Base-by-base conservation (phyloP, 768 basidiomycete genomes). In the Mycena venus region DNA sequence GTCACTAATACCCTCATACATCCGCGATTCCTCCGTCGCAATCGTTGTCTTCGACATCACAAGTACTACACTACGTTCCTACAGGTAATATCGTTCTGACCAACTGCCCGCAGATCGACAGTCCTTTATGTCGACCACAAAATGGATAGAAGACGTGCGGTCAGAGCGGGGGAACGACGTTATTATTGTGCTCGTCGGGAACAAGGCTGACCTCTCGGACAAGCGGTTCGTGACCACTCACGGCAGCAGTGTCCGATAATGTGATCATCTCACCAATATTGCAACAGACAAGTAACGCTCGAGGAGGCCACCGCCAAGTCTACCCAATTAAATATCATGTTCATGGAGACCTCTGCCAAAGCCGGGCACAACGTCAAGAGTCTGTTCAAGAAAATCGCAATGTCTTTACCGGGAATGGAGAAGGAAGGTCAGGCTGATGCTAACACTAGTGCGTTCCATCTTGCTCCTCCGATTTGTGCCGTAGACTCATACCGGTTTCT, bases 1-100 rank as follows among this genome's bases (percentile, higher is more conserved):
- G 65, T 98, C 96, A 19, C 87, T 99, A 73, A 99, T 99, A 85
- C 98, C 98, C 25, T 97, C 96, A 25, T 99, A 99, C 85, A 99
- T 99, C 80, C 94, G 98, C 72, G 98, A 99, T 83, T 99, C 98
- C 21, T 97, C 96, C 40, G 98, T 99, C 31, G 98, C 98, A 17
- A 99, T 99, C 79, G 97, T 99, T 59, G 98, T 99, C 12, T 99
- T 96, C 83, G 98, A 99, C 83, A 99, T 99, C 78, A 99, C 98
- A 75, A 99, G 98, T 96, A 79, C 25, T 80, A 95, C 89, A 23
- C 12, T 38, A 34, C 15, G 5, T 68, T 38, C 38, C 38, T 51
- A 51, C 58, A 11, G 25, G 61, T 74, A 34, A 29, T 74, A n/a
- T 44, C 31, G 42, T 71, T 49, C 60, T 70, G 65, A 9, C 51